These are phyloP conservation scores for Eucalyptus tenuipes DNA, from an alignment of 345 rosid species.

Conservation along the genomic window DNA sequence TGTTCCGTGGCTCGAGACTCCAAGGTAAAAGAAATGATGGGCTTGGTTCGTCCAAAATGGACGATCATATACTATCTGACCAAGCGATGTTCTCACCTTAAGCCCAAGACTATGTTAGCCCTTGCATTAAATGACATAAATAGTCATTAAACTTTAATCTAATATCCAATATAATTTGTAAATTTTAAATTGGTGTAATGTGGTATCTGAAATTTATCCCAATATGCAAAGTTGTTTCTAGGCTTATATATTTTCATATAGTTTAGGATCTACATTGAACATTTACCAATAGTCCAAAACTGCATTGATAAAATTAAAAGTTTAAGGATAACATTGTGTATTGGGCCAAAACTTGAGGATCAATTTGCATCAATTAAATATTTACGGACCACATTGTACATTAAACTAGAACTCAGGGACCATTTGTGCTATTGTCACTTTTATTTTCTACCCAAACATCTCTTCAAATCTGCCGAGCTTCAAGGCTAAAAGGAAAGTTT, in stretches of 20 bases:
- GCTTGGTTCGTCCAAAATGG: neutral
- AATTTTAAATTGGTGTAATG: neutral
- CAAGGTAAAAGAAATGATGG: neutral
- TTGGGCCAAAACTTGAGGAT: neutral
- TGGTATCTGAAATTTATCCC: fast-evolving
- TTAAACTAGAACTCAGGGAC: neutral
- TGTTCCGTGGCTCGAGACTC: neutral
- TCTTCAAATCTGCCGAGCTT: neutral
- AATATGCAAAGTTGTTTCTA: neutral
- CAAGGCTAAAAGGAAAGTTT: neutral
- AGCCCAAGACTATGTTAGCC: neutral
- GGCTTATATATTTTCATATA: neutral
- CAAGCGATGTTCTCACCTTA: neutral
- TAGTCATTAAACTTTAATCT: neutral
- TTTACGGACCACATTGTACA: fast-evolving
- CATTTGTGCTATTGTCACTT: neutral
- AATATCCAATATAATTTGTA: neutral
- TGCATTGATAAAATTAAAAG: neutral
- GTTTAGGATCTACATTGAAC: neutral
- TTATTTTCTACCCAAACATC: neutral
- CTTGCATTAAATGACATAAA: neutral
- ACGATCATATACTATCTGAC: neutral
- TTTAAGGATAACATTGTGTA: fast-evolving
- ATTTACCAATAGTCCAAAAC: neutral
- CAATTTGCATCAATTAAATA: too few species aligned